phyloP scores from a whole-genome alignment of 345 rosid species.

The Melaleuca alternifolia region DNA sequence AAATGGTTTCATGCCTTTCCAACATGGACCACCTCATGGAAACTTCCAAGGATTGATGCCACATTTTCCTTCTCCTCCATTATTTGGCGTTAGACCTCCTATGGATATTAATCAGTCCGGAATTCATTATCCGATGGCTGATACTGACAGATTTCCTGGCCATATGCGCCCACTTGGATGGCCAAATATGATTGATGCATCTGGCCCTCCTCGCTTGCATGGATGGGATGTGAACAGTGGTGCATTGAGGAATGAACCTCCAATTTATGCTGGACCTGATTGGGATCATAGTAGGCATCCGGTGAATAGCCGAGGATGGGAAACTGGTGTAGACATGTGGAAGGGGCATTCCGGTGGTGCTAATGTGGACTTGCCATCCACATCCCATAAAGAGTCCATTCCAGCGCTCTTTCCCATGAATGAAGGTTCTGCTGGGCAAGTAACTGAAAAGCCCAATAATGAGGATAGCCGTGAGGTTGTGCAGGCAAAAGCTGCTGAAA shows the following conservation, averaged over 20 bases:
- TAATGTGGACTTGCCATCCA: constrained; percentile 37
- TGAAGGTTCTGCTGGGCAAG: constrained; percentile 36
- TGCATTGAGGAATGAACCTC: constrained; percentile 73
- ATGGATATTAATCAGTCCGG: constrained; percentile 76
- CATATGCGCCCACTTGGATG: constrained; percentile 88
- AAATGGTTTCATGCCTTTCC: constrained; percentile 86
- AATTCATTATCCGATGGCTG: constrained; percentile 66
- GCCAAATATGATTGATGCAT: constrained; percentile 84
- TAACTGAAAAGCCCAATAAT: constrained; percentile 19
- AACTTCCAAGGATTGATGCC: constrained; percentile 69
- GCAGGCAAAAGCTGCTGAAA: constrained; percentile 37
- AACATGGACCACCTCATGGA: constrained; percentile 77
- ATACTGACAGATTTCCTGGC: constrained; percentile 70
- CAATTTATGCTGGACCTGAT: constrained; percentile 57
- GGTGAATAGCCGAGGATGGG: constrained; percentile 70
- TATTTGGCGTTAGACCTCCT: constrained; percentile 74
- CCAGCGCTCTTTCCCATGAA: constrained; percentile 39
- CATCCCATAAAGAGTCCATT: constrained; percentile 49
- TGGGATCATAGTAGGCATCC: constrained; percentile 83
- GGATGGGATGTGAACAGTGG: constrained; percentile 84
- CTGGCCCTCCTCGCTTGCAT: constrained; percentile 76
- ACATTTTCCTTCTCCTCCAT: constrained; percentile 61
- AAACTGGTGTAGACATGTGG: constrained; percentile 60
- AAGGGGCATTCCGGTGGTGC: constrained; percentile 69
- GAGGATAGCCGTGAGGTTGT: constrained; percentile 25